Evolutionary conservation across 768 basidiomycete genomes (phyloP).

Genomic region (Strobilomyces echinocephalus): DNA sequence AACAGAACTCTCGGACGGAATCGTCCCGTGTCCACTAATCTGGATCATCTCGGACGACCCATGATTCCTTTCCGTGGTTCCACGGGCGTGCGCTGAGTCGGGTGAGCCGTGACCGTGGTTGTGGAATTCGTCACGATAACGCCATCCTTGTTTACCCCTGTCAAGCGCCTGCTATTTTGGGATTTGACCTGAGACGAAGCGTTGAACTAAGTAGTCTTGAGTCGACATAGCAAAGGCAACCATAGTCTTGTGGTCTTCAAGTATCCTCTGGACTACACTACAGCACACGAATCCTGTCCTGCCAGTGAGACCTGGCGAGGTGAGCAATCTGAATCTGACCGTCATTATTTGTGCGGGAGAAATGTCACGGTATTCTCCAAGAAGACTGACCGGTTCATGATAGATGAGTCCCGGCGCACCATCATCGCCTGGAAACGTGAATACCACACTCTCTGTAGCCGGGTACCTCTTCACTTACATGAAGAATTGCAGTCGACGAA

Average conservation of each 20-base stretch:
- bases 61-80: constrained; percentile 10
- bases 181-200: neutral
- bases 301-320: constrained; percentile 6
- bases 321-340: constrained; percentile 8
- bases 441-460: neutral
- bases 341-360: neutral
- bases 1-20: neutral
- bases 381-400: constrained; percentile 2
- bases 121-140: constrained; percentile 17
- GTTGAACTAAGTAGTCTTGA: too few species aligned
- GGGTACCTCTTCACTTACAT: too few species aligned
- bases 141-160: constrained; percentile 14
- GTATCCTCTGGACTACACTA: constrained; percentile 9
- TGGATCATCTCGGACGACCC: neutral
- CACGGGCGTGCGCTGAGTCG: constrained; percentile 1
- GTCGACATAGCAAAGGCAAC: too few species aligned
- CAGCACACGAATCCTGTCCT: neutral
- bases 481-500: too few species aligned
- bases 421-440: neutral
- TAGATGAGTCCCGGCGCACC: neutral
- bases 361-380: neutral
- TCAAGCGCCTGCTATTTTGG: neutral
- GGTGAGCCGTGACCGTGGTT: constrained; percentile 1
- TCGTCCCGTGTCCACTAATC: neutral
- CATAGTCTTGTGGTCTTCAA: constrained; percentile 15